A percentile compares a stretch with the other conserved stretches of the same genome.
Conservation (phyloP, 2,329 filamentous ascomycete genomes). For the Clarireedia sp. region DNA sequence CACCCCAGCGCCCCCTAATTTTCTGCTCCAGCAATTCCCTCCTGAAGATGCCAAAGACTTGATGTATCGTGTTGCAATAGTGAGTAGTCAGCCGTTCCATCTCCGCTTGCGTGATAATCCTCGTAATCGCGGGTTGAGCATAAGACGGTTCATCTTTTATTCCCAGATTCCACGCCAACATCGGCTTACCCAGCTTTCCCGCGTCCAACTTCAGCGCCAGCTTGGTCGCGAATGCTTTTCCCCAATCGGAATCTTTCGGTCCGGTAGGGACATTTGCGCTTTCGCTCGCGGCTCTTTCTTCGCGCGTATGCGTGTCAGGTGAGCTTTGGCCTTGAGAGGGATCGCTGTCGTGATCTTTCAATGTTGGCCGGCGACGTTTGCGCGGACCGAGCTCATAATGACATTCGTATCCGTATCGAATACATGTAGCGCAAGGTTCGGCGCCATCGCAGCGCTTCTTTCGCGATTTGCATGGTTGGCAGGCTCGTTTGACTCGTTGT, state of each 20-base stretch:
- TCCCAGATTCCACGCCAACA: constrained; percentile 32
- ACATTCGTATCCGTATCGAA: constrained; percentile 5
- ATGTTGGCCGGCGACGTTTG: neutral
- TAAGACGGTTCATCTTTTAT: constrained; percentile 23
- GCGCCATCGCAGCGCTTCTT: constrained; percentile 9
- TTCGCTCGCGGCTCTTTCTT: constrained; percentile 1
- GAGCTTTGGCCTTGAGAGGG: constrained; percentile 6
- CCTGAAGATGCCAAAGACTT: constrained; percentile 30
- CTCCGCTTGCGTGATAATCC: constrained; percentile 9
- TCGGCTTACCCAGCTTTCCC: constrained; percentile 24
- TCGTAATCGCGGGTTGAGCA: constrained; percentile 17
- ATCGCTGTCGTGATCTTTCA: constrained; percentile 7
- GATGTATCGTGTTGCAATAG: constrained; percentile 27
- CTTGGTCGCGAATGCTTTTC: constrained; percentile 4
- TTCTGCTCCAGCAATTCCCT: constrained; percentile 19
- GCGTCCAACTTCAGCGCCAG: constrained; percentile 7
- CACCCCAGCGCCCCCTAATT: constrained; percentile 27
- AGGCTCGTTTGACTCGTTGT: constrained; percentile 9
- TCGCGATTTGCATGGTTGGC: constrained; percentile 9
- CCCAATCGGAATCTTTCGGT: neutral
- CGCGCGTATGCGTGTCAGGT: constrained; percentile 3
- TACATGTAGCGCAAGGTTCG: constrained; percentile 6
- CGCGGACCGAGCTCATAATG: constrained; percentile 6
- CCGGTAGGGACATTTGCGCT: neutral
- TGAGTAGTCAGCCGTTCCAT: constrained; percentile 18